These are phyloP conservation scores for Septoria petroselini DNA, from an alignment of 2,329 filamentous ascomycete genomes.

Conservation along the genomic window DNA sequence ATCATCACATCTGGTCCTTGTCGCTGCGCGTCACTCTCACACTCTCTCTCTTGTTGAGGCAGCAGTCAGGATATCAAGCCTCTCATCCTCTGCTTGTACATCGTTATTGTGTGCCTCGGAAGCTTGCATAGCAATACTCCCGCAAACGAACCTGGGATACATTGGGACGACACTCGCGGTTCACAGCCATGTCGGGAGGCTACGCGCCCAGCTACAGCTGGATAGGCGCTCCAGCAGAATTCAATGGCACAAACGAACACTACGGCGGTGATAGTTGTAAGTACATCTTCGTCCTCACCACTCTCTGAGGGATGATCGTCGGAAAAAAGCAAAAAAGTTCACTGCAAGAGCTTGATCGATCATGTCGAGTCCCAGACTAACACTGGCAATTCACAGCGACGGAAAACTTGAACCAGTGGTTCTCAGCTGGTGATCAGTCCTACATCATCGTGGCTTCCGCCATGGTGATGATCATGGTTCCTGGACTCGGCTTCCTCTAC, in stretches of 20 bases:
- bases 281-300: constrained; percentile 38
- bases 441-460: constrained; percentile 87
- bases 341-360: not conserved
- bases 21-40: not conserved
- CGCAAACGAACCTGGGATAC: too few species aligned
- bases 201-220: constrained; percentile 40
- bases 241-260: constrained; percentile 56
- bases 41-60: not conserved
- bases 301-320: constrained; percentile 17
- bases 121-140: constrained; percentile 5
- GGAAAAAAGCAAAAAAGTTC: constrained; percentile 12
- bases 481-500: constrained; percentile 95
- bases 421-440: constrained; percentile 82
- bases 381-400: constrained; percentile 58
- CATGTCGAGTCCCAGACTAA: constrained; percentile 4
- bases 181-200: constrained; percentile 40
- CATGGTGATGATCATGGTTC: constrained; percentile 96
- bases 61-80: not conserved
- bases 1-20: not conserved
- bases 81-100: not conserved
- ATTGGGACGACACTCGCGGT: not conserved
- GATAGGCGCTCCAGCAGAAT: constrained; percentile 45
- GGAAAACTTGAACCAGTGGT: constrained; percentile 96
- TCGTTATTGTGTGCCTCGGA: not conserved
- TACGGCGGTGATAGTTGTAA: constrained; percentile 76